Percentiles rank a stretch among this genome's conserved stretches.
Conservation (phyloP, 108 stramenopile species). For the Cylindrotheca fusiformis region DNA sequence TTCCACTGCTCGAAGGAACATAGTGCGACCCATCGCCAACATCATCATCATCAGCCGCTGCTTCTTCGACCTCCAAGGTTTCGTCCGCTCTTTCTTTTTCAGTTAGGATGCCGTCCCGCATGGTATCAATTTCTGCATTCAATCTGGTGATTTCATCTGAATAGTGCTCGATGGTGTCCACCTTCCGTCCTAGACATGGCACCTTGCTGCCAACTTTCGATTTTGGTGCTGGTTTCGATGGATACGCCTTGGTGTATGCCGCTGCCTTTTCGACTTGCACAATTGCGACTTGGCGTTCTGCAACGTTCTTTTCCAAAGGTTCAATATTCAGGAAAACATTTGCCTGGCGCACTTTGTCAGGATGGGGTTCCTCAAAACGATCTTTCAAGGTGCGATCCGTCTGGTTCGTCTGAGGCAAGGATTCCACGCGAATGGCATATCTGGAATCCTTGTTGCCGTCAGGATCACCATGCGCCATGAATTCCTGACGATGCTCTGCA, state of each 20-base stretch:
- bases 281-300: constrained; percentile 4
- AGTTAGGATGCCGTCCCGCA: not conserved
- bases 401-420: constrained; percentile 35
- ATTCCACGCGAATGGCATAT: constrained; percentile 45
- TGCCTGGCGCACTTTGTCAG: constrained; percentile 34
- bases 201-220: not conserved
- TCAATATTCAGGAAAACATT: constrained; percentile 3
- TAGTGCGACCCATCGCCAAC: not conserved
- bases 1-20: not conserved
- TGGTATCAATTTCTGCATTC: not conserved
- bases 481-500: constrained; percentile 6
- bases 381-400: constrained; percentile 44
- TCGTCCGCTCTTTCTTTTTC: not conserved
- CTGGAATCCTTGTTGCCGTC: constrained; percentile 2
- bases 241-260: constrained; percentile 1
- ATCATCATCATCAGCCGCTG: not conserved
- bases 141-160: not conserved
- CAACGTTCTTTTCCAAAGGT: not conserved
- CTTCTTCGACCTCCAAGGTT: too few relatives aligned
- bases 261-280: constrained; percentile 1
- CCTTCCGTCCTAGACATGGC: not conserved
- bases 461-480: not conserved
- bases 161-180: constrained; percentile 4
- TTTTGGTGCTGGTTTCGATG: not conserved
- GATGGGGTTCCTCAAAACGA: constrained; percentile 55